Evolutionary conservation across 2,329 filamentous ascomycete genomes (phyloP).

Genomic region (Pestalotiopsis sp.): DNA sequence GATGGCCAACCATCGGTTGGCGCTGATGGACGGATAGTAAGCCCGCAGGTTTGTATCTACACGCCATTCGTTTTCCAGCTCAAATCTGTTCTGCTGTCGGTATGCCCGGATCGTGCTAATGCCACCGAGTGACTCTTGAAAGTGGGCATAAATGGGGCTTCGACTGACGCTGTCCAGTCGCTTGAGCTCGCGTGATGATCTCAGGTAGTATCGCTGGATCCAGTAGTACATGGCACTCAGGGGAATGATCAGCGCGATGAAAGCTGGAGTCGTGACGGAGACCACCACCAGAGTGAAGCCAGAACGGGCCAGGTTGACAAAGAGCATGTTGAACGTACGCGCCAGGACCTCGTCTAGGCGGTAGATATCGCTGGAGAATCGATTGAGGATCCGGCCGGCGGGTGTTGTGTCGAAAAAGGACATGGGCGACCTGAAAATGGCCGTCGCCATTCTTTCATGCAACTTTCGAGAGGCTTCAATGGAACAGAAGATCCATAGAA

Average conservation of each 20-base stretch:
- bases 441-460: constrained; percentile 94
- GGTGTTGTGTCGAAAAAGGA: constrained; percentile 98
- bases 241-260: constrained; percentile 79
- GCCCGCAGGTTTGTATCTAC: constrained; percentile 92
- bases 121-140: constrained; percentile 93
- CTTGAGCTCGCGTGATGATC: constrained; percentile 95
- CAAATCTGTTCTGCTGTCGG: constrained; percentile 82
- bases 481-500: constrained; percentile 99
- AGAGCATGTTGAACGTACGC: constrained; percentile 96
- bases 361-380: constrained; percentile 88
- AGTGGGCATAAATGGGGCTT: constrained; percentile 96
- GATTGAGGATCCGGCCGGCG: constrained; percentile 91
- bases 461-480: constrained; percentile 98
- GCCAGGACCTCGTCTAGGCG: constrained; percentile 90
- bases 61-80: constrained; percentile 94
- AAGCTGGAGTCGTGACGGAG: constrained; percentile 75
- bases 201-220: constrained; percentile 95
- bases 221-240: constrained; percentile 80
- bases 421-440: constrained; percentile 98
- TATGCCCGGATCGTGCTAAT: constrained; percentile 96
- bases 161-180: constrained; percentile 91
- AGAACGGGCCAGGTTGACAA: constrained; percentile 73
- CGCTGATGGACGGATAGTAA: constrained; percentile 94
- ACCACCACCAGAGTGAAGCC: constrained; percentile 87
- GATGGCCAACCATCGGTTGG: constrained; percentile 91